A percentile compares a stretch with the other conserved stretches of the same genome.
Conservation (phyloP, 257 asterid species). For the Forsythia suspensa region DNA sequence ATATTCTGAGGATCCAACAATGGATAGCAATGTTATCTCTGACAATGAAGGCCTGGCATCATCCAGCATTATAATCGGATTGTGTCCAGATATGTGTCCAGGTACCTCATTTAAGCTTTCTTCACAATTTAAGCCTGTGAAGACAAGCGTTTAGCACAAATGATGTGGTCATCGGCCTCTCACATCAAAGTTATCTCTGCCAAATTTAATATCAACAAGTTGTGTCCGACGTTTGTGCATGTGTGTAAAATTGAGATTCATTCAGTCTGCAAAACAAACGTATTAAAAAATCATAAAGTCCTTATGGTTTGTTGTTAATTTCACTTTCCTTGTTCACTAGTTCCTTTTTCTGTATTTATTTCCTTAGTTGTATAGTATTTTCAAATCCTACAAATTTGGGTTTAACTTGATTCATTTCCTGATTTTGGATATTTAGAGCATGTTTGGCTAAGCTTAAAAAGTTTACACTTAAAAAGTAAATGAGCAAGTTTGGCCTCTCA, state of each 20-base stretch:
- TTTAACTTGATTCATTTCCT: neutral
- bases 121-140: constrained; percentile 1
- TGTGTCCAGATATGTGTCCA: constrained; percentile 97
- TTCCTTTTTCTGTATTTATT: neutral
- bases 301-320: neutral
- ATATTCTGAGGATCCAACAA: constrained; percentile 39
- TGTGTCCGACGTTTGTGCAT: neutral
- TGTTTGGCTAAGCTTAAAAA: too few relatives aligned
- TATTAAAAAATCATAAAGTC: neutral
- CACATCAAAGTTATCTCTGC: neutral
- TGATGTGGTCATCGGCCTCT: neutral
- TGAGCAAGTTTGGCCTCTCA: neutral
- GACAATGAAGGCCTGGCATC: constrained; percentile 55
- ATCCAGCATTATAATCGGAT: constrained; percentile 67
- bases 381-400: neutral
- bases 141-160: neutral
- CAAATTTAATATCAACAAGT: neutral
- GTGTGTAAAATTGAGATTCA: neutral
- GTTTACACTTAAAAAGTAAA: too few relatives aligned
- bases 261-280: neutral
- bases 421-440: neutral
- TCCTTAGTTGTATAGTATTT: neutral
- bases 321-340: neutral
- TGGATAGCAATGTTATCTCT: constrained; percentile 37
- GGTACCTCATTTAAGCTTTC: constrained; percentile 48